A percentile compares a stretch with the other conserved stretches of the same genome.
phyloP scores from a whole-genome alignment of 2,329 filamentous ascomycete genomes.

The Apiospora koreana region DNA sequence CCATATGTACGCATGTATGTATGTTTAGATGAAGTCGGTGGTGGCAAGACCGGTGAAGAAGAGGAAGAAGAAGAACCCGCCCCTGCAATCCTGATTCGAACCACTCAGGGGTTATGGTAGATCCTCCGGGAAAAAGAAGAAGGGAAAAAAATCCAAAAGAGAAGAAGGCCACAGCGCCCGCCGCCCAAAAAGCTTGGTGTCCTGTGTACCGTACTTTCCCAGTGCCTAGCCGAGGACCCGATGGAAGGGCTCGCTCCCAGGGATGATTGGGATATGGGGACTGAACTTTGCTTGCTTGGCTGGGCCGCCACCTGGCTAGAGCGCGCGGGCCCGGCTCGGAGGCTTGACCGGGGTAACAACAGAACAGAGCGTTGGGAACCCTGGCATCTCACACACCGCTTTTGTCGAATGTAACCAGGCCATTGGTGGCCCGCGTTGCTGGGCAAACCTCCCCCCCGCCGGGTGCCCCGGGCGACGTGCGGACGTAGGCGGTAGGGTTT shows the following conservation, averaged over 20 bases:
- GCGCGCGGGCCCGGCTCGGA: neutral
- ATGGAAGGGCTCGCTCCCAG: neutral
- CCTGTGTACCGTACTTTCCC: neutral
- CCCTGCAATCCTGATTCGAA: neutral
- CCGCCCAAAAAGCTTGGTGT: neutral
- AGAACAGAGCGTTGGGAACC: neutral
- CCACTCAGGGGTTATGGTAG: neutral
- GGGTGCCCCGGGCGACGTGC: neutral
- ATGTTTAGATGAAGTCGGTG: neutral
- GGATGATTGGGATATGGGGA: no score
- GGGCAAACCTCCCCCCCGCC: neutral
- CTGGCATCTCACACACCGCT: slow-evolving; percentile 6
- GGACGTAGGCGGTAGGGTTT: no score
- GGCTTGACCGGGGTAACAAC: neutral
- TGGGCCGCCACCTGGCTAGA: neutral
- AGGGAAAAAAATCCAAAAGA: neutral
- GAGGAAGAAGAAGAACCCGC: neutral
- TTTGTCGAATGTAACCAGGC: neutral
- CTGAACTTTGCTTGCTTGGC: neutral
- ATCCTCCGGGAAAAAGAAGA: neutral
- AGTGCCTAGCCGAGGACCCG: neutral
- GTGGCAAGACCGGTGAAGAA: neutral
- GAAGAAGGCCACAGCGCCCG: neutral
- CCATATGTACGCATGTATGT: no score
- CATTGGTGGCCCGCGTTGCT: neutral